These are phyloP conservation scores for Candida saitoana DNA, from an alignment of 805 yeast species.

Conservation along the genomic window DNA sequence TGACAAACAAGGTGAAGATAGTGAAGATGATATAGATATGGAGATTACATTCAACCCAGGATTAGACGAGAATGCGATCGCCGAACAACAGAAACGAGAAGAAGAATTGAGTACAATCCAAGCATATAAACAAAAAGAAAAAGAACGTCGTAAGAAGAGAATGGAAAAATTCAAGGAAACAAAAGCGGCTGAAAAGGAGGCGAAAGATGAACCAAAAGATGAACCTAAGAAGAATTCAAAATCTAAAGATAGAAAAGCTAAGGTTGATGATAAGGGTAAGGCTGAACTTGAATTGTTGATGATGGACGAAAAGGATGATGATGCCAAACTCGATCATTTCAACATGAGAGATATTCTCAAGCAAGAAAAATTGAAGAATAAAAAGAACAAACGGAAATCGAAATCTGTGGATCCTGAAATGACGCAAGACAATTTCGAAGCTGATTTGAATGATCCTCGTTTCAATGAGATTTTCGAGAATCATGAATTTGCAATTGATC, in stretches of 20 bases:
- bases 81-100: slow-evolving; percentile 27
- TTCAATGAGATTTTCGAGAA: slow-evolving; percentile 85
- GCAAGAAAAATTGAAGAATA: slow-evolving; percentile 65
- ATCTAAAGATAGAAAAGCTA: slow-evolving; percentile 20
- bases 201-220: slow-evolving; percentile 30
- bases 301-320: slow-evolving; percentile 55
- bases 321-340: slow-evolving; percentile 57
- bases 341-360: slow-evolving; percentile 72
- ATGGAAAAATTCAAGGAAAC: slow-evolving; percentile 68
- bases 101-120: slow-evolving; percentile 74
- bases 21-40: slow-evolving; percentile 76
- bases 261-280: slow-evolving; percentile 24
- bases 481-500: slow-evolving; percentile 92
- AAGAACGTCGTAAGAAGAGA: slow-evolving; percentile 85
- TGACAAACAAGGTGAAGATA: slow-evolving; percentile 25
- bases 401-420: slow-evolving; percentile 50
- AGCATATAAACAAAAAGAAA: slow-evolving; percentile 79
- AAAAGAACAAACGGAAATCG: slow-evolving; percentile 39
- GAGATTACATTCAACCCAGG: slow-evolving; percentile 96
- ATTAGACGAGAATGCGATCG: slow-evolving; percentile 34
- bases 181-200: slow-evolving; percentile 44
- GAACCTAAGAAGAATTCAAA: slow-evolving; percentile 12
- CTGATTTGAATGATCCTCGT: slow-evolving; percentile 79
- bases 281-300: slow-evolving; percentile 74
- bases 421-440: slow-evolving; percentile 48